Evolutionary conservation across 208 protist genomes (phyloP).

Genomic region (Zelonia costaricensis): DNA sequence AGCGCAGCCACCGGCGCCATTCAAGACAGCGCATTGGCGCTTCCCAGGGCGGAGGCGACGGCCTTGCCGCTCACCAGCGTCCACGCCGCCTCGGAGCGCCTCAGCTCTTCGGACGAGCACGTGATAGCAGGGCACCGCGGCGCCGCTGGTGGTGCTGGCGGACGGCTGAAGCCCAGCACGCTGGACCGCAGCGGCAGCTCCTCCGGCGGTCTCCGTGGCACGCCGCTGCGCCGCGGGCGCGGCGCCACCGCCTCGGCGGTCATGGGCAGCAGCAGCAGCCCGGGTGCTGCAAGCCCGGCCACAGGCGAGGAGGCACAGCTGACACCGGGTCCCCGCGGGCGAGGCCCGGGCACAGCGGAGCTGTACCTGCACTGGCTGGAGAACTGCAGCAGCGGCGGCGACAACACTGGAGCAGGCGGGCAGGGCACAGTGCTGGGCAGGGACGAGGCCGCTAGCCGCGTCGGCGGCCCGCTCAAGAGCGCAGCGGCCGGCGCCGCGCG

Average conservation of each 20-base stretch:
- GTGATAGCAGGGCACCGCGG: background rate
- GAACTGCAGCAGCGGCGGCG: too few species aligned
- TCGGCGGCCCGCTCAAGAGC: too few species aligned
- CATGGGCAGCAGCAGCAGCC: background rate
- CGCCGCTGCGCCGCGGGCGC: background rate
- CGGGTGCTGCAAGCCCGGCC: background rate
- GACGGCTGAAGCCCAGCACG: too few species aligned
- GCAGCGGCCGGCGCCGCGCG: background rate
- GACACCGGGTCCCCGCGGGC: background rate
- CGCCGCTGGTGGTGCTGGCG: too few species aligned
- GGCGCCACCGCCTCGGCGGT: background rate
- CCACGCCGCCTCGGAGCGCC: background rate
- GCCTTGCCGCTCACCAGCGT: background rate
- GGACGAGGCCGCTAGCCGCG: too few species aligned
- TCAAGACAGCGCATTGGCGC: too few species aligned
- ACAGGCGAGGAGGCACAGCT: conserved; percentile 8
- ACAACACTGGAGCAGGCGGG: too few species aligned
- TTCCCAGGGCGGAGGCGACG: too few species aligned
- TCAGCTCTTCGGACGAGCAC: background rate
- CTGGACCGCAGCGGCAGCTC: conserved; percentile 4
- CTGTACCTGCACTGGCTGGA: conserved; percentile 27
- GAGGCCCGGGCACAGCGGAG: conserved; percentile 12
- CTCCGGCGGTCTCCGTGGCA: background rate
- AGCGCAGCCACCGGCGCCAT: too few species aligned
- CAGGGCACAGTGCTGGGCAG: too few species aligned